Conservation (phyloP, 208 protist genomes). For the Tritrichomonas musculus region DNA sequence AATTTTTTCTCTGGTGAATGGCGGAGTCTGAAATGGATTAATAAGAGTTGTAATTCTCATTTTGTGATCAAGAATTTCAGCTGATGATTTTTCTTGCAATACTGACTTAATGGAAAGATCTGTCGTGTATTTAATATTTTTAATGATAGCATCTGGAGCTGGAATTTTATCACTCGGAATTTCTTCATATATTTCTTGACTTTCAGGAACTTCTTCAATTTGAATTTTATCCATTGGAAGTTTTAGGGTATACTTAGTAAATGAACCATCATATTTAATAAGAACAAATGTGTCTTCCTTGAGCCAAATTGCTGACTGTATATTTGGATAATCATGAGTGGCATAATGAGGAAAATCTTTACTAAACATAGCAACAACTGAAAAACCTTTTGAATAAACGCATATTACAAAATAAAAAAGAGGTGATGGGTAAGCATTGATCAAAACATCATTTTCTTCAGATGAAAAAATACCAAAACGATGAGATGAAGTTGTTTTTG, state of each 20-base stretch:
- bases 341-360: not conserved
- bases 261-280: not conserved
- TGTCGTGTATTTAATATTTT: no score
- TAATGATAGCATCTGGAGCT: no score
- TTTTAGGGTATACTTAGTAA: not conserved
- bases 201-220: no score
- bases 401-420: not conserved
- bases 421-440: not conserved
- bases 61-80: no score
- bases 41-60: not conserved
- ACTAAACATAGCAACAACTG: not conserved
- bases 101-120: no score
- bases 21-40: not conserved
- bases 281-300: not conserved
- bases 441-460: not conserved
- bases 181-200: no score
- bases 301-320: not conserved
- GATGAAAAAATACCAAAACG: not conserved
- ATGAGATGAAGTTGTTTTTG: not conserved
- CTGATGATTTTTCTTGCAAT: no score
- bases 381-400: not conserved
- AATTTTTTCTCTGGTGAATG: no score
- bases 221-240: not conserved
- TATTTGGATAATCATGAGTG: not conserved
- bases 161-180: no score